Evolutionary conservation across 108 stramenopile species (phyloP).

Genomic region (Pseudonitzschia multistriata): DNA sequence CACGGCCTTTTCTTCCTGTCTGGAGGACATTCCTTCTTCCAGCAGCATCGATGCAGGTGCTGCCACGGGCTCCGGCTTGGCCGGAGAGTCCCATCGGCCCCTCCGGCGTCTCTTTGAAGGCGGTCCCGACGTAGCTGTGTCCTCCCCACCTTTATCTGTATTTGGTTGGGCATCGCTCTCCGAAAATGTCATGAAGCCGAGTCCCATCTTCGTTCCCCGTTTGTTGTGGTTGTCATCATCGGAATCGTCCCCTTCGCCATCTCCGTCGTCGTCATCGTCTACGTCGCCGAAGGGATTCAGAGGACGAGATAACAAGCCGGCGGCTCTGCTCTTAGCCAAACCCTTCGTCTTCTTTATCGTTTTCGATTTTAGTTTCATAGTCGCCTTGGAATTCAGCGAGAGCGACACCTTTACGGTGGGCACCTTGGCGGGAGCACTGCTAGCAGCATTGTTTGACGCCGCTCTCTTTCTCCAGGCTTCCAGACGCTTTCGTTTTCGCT

Average conservation of each 20-base stretch:
- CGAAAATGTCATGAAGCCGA: conserved; percentile 22
- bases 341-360: conserved; percentile 18
- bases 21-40: background rate
- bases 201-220: conserved; percentile 19
- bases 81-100: conserved; percentile 53
- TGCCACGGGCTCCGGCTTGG: background rate
- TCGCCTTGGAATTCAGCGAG: conserved; percentile 19
- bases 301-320: background rate
- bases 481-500: conserved; percentile 80
- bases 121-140: conserved; percentile 21
- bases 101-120: conserved; percentile 46
- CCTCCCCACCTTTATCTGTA: conserved; percentile 15
- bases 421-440: background rate
- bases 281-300: conserved; percentile 35
- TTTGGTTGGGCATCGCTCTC: conserved; percentile 21
- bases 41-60: background rate
- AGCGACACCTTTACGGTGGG: conserved; percentile 35
- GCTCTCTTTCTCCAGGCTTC: conserved; percentile 79
- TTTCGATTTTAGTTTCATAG: conserved; percentile 38
- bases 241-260: conserved; percentile 16
- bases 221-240: conserved; percentile 18
- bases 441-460: conserved; percentile 6
- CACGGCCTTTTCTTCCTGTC: conserved; percentile 19
- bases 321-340: conserved; percentile 5
- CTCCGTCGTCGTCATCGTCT: conserved; percentile 26